A percentile compares a stretch with the other conserved stretches of the same genome.
Evolutionary conservation across 139 green algal genomes (phyloP).

Genomic region (Chlorella sp.): DNA sequence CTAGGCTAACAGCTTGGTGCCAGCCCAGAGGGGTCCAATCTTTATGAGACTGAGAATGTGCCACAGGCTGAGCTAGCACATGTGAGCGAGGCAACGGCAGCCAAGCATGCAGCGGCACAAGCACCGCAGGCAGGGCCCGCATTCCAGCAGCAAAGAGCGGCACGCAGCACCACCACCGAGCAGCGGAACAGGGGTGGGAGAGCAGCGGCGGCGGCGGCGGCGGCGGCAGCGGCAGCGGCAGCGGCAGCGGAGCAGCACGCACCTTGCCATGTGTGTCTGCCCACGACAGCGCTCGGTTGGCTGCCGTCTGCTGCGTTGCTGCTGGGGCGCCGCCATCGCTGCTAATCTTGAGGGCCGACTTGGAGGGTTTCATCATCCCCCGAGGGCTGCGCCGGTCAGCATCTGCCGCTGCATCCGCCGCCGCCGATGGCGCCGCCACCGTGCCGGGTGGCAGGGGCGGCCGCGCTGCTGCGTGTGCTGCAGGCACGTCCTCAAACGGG

Average conservation of each 20-base stretch:
- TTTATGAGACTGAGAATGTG: background rate
- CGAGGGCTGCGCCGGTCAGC: background rate
- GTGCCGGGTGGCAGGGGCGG: background rate
- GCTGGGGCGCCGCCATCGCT: background rate
- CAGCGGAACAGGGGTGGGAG: background rate
- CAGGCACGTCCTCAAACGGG: constrained; percentile 1
- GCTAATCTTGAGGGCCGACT: background rate
- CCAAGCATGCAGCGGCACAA: background rate
- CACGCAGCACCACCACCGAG: background rate
- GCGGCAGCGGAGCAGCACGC: too few relatives aligned
- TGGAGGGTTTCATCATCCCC: background rate
- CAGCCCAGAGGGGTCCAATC: too few relatives aligned
- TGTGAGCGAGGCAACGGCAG: background rate
- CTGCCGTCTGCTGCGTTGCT: background rate
- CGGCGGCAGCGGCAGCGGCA: background rate
- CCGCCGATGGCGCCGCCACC: background rate
- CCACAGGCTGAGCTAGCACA: too few relatives aligned
- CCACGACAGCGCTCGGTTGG: constrained; percentile 4
- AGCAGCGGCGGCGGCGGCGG: background rate
- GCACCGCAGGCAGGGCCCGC: background rate
- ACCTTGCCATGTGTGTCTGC: constrained; percentile 25
- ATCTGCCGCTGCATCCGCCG: background rate
- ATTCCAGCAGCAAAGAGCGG: background rate
- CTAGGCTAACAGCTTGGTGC: background rate
- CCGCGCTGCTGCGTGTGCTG: background rate